A percentile compares a stretch with the other conserved stretches of the same genome.
phyloP scores from a whole-genome alignment of 805 yeast species.

The Metschnikowia santaceciliae region DNA sequence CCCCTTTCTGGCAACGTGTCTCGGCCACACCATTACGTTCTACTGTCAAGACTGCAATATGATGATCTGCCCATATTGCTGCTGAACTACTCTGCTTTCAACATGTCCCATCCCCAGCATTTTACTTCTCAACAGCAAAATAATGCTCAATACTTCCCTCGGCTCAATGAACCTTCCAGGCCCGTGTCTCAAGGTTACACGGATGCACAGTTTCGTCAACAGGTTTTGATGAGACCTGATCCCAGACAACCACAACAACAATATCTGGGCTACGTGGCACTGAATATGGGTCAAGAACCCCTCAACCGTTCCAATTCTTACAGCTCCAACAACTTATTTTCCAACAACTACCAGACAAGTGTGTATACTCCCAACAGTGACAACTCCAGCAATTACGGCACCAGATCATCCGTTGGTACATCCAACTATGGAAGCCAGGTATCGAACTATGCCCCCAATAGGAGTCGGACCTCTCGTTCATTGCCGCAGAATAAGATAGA shows the following conservation, averaged over 20 bases:
- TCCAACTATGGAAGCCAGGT: neutral
- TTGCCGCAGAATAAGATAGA: neutral
- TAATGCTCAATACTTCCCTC: neutral
- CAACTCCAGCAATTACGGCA: neutral
- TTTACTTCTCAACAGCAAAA: neutral
- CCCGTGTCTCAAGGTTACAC: slow-evolving; percentile 3
- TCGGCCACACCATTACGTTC: neutral
- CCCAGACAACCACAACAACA: slow-evolving; percentile 1
- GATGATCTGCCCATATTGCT: neutral
- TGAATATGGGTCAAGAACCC: neutral
- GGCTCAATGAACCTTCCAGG: slow-evolving; percentile 2
- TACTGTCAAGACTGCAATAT: slow-evolving; percentile 2
- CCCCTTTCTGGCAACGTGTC: neutral
- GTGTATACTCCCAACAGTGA: neutral
- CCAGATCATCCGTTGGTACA: neutral
- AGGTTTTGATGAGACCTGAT: neutral
- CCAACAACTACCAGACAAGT: neutral
- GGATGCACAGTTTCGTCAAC: slow-evolving; percentile 4
- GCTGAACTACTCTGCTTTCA: neutral
- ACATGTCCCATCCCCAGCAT: neutral
- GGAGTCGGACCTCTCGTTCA: neutral
- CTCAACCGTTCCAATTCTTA: neutral
- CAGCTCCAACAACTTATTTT: neutral
- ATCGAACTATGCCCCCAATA: neutral
- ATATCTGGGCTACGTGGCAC: slow-evolving; percentile 1